Conservation (phyloP, 2,329 filamentous ascomycete genomes). For the Pseudogymnoascus sp. region DNA sequence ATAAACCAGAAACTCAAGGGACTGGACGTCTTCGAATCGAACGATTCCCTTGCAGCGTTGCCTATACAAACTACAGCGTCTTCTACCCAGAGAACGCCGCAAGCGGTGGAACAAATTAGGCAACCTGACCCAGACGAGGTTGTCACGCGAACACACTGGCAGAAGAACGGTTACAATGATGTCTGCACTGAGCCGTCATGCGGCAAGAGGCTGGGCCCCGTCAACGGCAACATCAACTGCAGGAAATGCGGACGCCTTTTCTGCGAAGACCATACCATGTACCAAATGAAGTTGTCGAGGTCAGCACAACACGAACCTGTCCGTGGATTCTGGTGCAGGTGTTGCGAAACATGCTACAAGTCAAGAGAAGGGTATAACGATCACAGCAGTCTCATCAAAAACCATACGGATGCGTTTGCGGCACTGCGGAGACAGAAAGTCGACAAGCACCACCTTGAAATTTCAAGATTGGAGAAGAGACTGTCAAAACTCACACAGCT, state of each 20-base stretch:
- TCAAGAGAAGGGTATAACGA: constrained; percentile 94
- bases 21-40: constrained; percentile 68
- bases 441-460: constrained; percentile 78
- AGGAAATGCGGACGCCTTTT: constrained; percentile 87
- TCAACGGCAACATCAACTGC: constrained; percentile 85
- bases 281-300: constrained; percentile 94
- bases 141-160: constrained; percentile 85
- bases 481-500: constrained; percentile 83
- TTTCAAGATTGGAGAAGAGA: constrained; percentile 83
- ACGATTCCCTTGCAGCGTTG: constrained; percentile 44
- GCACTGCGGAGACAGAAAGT: constrained; percentile 67
- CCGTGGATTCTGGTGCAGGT: constrained; percentile 83
- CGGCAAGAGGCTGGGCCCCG: constrained; percentile 66
- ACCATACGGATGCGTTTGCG: constrained; percentile 66
- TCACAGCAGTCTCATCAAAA: constrained; percentile 61
- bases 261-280: constrained; percentile 98
- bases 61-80: constrained; percentile 27
- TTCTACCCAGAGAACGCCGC: constrained; percentile 25
- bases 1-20: constrained; percentile 70
- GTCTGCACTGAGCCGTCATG: constrained; percentile 82
- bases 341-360: constrained; percentile 99
- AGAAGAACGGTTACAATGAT: constrained; percentile 66
- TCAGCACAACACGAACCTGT: constrained; percentile 85
- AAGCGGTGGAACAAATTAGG: constrained; percentile 15
- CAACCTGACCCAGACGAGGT: constrained; percentile 74